A percentile compares a stretch with the other conserved stretches of the same genome.
Evolutionary conservation across 345 rosid species (phyloP).

Genomic region (Bruguiera sexangula): DNA sequence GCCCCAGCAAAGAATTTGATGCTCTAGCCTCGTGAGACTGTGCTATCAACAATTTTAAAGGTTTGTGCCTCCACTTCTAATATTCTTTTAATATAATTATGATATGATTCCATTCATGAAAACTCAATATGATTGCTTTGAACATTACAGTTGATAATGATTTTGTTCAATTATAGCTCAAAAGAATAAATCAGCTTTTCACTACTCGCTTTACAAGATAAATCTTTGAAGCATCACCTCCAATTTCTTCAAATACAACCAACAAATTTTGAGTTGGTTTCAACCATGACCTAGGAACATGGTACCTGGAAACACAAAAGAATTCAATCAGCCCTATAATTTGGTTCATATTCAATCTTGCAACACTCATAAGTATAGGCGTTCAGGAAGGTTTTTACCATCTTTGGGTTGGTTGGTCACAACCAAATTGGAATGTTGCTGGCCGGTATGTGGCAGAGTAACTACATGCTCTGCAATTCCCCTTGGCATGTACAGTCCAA

Average conservation of each 20-base stretch:
- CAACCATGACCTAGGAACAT: constrained; percentile 28
- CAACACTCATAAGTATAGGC: no score
- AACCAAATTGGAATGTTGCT: constrained; percentile 20
- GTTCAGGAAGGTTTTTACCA: constrained; percentile 4
- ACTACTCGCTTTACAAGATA: constrained; percentile 18
- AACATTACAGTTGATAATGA: neutral
- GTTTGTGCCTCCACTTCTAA: neutral
- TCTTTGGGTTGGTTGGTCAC: constrained; percentile 28
- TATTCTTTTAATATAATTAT: no score
- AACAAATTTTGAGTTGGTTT: constrained; percentile 19
- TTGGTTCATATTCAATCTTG: neutral
- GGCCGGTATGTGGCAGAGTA: constrained; percentile 19
- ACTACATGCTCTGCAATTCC: constrained; percentile 21
- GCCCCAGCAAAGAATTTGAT: neutral
- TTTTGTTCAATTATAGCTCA: no score
- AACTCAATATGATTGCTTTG: neutral
- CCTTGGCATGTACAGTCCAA: constrained; percentile 18
- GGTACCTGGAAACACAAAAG: constrained; percentile 17
- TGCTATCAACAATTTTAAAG: no score
- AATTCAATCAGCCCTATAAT: neutral
- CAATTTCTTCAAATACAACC: constrained; percentile 25
- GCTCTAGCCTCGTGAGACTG: neutral
- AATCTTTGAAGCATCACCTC: constrained; percentile 19
- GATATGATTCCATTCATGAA: neutral
- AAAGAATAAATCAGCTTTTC: neutral